Conservation (phyloP, 768 basidiomycete species). For the Austroboletus eburneus region DNA sequence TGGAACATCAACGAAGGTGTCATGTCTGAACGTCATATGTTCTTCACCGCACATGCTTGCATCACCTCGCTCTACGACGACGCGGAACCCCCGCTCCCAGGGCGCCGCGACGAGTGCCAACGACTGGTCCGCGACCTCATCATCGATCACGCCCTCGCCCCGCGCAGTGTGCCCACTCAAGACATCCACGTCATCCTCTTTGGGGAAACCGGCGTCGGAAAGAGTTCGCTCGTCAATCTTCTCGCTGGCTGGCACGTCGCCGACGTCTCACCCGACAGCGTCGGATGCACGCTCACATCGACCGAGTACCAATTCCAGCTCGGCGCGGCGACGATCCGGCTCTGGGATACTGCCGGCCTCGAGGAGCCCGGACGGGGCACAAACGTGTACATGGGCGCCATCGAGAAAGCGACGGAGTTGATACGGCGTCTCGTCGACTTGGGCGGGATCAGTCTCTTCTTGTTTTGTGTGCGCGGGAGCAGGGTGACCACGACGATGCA, state of each 20-base stretch:
- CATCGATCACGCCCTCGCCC: conserved; percentile 19
- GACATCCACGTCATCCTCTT: conserved; percentile 36
- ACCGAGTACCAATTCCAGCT: conserved; percentile 25
- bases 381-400: conserved; percentile 22
- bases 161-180: conserved; percentile 14
- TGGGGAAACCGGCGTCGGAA: conserved; percentile 37
- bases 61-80: conserved; percentile 22
- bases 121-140: conserved; percentile 23
- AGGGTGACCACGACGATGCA: conserved; percentile 26
- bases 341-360: conserved; percentile 34
- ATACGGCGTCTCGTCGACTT: conserved; percentile 24
- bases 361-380: conserved; percentile 19
- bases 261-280: conserved; percentile 21
- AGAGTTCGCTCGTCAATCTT: conserved; percentile 37
- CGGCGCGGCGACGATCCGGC: conserved; percentile 15
- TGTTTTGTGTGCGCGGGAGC: conserved; percentile 32
- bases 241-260: conserved; percentile 31
- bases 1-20: conserved; percentile 13
- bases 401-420: conserved; percentile 29
- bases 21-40: conserved; percentile 9
- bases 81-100: conserved; percentile 9
- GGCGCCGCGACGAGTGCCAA: conserved; percentile 22
- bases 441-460: conserved; percentile 28
- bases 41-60: conserved; percentile 19
- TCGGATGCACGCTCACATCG: conserved; percentile 30